These are phyloP conservation scores for Pseudopediastrum boryanum DNA, from an alignment of 139 green algal genomes.

Conservation along the genomic window DNA sequence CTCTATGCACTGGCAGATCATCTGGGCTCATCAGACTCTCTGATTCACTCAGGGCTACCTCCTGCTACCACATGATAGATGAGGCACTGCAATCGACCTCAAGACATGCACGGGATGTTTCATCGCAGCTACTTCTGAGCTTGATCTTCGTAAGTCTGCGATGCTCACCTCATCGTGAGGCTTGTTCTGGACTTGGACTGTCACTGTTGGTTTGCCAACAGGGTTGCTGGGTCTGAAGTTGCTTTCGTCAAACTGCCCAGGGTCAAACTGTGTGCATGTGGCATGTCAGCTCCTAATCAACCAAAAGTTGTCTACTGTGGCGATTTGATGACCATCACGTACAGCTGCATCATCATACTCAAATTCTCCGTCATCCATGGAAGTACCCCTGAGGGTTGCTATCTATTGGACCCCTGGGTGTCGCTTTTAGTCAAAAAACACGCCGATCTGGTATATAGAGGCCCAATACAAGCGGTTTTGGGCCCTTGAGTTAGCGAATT, in stretches of 20 bases:
- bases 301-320: no score
- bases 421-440: no score
- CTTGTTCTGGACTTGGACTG: slow-evolving; percentile 52
- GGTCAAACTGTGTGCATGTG: slow-evolving; percentile 24
- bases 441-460: no score
- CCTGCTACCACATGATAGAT: slow-evolving; percentile 35
- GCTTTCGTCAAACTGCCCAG: slow-evolving; percentile 15
- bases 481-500: no score
- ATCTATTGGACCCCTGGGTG: no score
- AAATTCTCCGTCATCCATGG: slow-evolving; percentile 18
- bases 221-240: not conserved
- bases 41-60: slow-evolving; percentile 61
- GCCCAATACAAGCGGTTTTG: no score
- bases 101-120: not conserved
- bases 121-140: not conserved
- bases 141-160: not conserved
- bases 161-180: slow-evolving; percentile 58
- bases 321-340: not conserved
- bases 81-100: not conserved
- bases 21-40: slow-evolving; percentile 47
- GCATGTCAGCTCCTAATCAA: not conserved
- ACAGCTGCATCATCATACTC: slow-evolving; percentile 26
- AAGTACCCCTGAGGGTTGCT: no score
- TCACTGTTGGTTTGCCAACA: not conserved
- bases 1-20: slow-evolving; percentile 39